Evolutionary conservation across 1,284 basidiomycete genomes (phyloP).

Genomic region (Sporisorium scitamineum): DNA sequence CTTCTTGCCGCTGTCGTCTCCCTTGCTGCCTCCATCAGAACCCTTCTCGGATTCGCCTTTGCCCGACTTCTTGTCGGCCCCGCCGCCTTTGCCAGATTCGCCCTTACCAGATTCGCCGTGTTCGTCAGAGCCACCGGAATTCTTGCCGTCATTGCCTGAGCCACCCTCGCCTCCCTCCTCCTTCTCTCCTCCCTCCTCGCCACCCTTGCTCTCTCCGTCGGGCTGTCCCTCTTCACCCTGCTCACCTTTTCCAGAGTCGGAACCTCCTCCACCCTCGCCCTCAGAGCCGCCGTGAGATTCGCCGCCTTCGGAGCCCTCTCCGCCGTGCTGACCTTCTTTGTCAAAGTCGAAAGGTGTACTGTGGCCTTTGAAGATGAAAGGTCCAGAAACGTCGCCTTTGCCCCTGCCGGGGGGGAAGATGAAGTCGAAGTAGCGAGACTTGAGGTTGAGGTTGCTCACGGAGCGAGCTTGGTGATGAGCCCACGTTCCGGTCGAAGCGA

Average conservation of each 20-base stretch:
- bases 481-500: not conserved
- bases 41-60: not conserved
- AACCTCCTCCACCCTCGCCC: not conserved
- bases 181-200: not conserved
- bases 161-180: not conserved
- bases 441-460: conserved; percentile 20
- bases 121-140: too few relatives aligned
- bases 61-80: not conserved
- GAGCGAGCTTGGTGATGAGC: not conserved
- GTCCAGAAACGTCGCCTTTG: conserved; percentile 2
- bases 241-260: not conserved
- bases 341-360: conserved; percentile 15
- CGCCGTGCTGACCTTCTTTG: conserved; percentile 8
- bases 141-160: too few relatives aligned
- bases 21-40: not conserved
- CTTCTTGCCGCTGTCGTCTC: not conserved
- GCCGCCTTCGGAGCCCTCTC: conserved; percentile 5
- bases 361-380: conserved; percentile 9
- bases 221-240: conserved; percentile 1
- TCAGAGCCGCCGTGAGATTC: conserved; percentile 7
- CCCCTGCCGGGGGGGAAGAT: conserved; percentile 16
- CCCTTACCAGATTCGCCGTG: not conserved
- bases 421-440: conserved; percentile 23
- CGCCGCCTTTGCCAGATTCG: not conserved
- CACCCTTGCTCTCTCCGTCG: conserved; percentile 10